These are phyloP conservation scores for Quercus rubra DNA, from an alignment of 306 rosid genomes.

Conservation along the genomic window DNA sequence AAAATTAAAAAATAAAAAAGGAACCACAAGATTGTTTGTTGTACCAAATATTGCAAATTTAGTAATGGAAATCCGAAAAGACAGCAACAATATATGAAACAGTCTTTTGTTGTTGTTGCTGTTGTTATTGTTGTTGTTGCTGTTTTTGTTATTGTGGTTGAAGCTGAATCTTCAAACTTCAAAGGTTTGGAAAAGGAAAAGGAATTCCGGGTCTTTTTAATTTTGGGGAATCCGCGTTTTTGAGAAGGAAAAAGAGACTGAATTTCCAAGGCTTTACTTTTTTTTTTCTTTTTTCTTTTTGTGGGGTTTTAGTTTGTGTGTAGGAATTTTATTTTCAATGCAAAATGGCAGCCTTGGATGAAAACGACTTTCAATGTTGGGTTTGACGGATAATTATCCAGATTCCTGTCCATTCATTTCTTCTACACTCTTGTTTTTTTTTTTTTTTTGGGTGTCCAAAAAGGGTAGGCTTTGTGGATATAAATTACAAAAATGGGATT, in stretches of 20 bases:
- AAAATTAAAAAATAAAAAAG: background rate
- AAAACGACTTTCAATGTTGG: constrained; percentile 37
- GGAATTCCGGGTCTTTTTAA: constrained; percentile 6
- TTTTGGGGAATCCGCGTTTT: constrained; percentile 47
- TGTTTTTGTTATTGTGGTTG: background rate
- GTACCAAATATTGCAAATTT: too few relatives aligned
- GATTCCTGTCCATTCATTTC: constrained; percentile 43
- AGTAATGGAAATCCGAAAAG: too few relatives aligned
- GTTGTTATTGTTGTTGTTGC: background rate
- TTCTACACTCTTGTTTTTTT: background rate
- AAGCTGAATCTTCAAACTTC: constrained; percentile 41
- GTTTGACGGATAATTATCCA: constrained; percentile 47
- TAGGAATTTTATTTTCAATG: constrained; percentile 16
- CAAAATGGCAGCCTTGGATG: constrained; percentile 18
- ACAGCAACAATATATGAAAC: constrained; percentile 18
- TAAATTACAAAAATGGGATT: constrained; percentile 37
- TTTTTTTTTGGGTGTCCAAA: constrained; percentile 11
- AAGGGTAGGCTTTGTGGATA: constrained; percentile 4
- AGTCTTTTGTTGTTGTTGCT: background rate
- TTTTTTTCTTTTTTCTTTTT: background rate
- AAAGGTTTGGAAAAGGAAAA: constrained; percentile 21
- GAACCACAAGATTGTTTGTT: constrained; percentile 28
- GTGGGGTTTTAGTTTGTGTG: background rate
- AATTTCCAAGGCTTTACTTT: constrained; percentile 32
- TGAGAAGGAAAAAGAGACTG: background rate